Conservation (phyloP, 495 filamentous ascomycete genomes). For the Neurospora terricola region DNA sequence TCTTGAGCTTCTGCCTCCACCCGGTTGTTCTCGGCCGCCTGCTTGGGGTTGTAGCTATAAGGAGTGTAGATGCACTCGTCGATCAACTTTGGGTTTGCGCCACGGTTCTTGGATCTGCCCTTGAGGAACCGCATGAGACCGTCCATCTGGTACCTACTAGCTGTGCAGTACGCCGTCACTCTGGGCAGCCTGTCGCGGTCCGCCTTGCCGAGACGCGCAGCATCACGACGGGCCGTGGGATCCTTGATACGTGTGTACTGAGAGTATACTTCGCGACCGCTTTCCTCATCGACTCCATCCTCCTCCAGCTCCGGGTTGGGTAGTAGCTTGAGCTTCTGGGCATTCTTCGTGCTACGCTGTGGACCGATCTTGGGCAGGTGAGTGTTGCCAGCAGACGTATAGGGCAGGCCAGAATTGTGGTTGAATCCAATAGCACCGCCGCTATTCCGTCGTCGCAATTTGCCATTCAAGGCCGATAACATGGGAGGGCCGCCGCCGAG, state of each 20-base stretch:
- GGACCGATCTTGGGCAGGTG: slow-evolving; percentile 74
- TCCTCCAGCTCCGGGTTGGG: slow-evolving; percentile 80
- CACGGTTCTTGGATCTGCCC: slow-evolving; percentile 59
- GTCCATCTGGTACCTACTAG: slow-evolving; percentile 80
- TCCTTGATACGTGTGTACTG: slow-evolving; percentile 93
- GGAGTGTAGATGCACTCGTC: slow-evolving; percentile 97
- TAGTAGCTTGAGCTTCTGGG: slow-evolving; percentile 90
- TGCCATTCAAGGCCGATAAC: slow-evolving; percentile 76
- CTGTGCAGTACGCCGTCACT: slow-evolving; percentile 94
- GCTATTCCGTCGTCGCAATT: slow-evolving; percentile 76
- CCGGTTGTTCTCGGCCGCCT: slow-evolving; percentile 2
- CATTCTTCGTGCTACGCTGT: slow-evolving; percentile 87
- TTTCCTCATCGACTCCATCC: slow-evolving; percentile 71
- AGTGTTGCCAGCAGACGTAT: slow-evolving; percentile 35
- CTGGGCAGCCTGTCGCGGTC: slow-evolving; percentile 79
- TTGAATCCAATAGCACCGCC: slow-evolving; percentile 24
- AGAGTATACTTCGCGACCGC: slow-evolving; percentile 89
- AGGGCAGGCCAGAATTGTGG: slow-evolving; percentile 31
- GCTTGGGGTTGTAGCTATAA: slow-evolving; percentile 56
- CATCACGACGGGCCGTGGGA: slow-evolving; percentile 84
- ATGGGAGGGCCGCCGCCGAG: slow-evolving; percentile 47
- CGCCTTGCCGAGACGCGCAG: slow-evolving; percentile 84
- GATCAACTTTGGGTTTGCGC: slow-evolving; percentile 77
- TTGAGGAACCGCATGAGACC: slow-evolving; percentile 83
- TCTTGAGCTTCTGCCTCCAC: slow-evolving; percentile 19